These are phyloP conservation scores for Acrodontium crateriforme DNA, from an alignment of 2,329 filamentous ascomycete species.

Conservation along the genomic window DNA sequence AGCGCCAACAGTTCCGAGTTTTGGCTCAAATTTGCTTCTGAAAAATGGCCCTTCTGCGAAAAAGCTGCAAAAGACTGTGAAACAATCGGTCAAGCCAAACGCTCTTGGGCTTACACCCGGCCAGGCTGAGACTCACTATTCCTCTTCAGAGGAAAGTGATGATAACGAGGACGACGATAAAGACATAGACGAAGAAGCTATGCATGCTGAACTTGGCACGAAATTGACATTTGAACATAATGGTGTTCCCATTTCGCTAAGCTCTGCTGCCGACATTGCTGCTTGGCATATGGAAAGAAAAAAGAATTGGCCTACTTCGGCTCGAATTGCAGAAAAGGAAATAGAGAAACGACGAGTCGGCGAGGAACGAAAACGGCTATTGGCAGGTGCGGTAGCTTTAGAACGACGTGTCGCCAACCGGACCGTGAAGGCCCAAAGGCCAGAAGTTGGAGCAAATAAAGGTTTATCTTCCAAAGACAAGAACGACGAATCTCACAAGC, in stretches of 20 bases:
- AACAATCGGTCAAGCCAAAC: too few relatives aligned
- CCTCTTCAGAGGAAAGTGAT: too few relatives aligned
- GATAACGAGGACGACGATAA: slow-evolving; percentile 46
- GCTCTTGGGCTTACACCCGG: slow-evolving; percentile 55
- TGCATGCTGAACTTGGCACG: slow-evolving; percentile 21
- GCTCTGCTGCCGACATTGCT: slow-evolving; percentile 52
- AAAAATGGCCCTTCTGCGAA: too few relatives aligned
- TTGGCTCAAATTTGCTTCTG: slow-evolving; percentile 13
- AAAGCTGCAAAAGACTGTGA: too few relatives aligned
- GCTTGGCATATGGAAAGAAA: slow-evolving; percentile 71
- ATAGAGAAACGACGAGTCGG: slow-evolving; percentile 17
- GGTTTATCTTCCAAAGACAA: too few relatives aligned
- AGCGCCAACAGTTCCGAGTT: slow-evolving; percentile 21
- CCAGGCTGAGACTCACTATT: slow-evolving; percentile 6
- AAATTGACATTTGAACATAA: slow-evolving; percentile 38
- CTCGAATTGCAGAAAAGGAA: slow-evolving; percentile 46
- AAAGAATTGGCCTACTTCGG: slow-evolving; percentile 66
- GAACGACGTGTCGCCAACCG: too few relatives aligned
- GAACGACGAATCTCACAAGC: too few relatives aligned
- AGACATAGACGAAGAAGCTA: slow-evolving; percentile 56
- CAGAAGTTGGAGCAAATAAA: too few relatives aligned
- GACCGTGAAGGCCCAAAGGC: background rate
- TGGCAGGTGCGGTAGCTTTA: slow-evolving; percentile 15
- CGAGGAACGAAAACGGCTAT: slow-evolving; percentile 20
- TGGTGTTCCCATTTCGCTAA: slow-evolving; percentile 40